These are phyloP conservation scores for Penicillium flavigenum DNA, from an alignment of 495 filamentous ascomycete genomes.

Conservation along the genomic window DNA sequence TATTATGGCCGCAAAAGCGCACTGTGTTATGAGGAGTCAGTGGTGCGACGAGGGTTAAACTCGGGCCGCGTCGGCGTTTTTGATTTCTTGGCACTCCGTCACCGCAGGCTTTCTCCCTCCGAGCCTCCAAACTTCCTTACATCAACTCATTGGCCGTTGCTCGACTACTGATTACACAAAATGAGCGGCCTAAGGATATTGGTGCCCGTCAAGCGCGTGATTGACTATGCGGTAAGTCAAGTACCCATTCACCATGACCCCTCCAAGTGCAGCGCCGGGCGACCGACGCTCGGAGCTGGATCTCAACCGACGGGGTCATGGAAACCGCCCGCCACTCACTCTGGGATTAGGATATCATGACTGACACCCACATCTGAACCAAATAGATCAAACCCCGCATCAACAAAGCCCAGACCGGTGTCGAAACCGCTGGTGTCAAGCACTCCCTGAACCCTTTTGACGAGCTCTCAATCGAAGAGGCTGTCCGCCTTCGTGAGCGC, in stretches of 20 bases:
- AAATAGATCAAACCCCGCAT: constrained; percentile 91
- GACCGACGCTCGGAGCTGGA: constrained; percentile 17
- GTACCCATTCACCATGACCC: neutral
- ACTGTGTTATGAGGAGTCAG: constrained; percentile 13
- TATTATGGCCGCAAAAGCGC: neutral
- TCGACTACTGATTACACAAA: constrained; percentile 21
- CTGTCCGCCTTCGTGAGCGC: constrained; percentile 87
- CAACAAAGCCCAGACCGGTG: constrained; percentile 90
- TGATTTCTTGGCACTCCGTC: constrained; percentile 35
- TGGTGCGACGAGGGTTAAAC: constrained; percentile 25
- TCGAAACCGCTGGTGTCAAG: constrained; percentile 90
- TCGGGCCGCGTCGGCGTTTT: constrained; percentile 45
- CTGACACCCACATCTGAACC: constrained; percentile 4
- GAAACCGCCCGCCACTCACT: neutral
- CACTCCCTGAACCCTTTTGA: constrained; percentile 99
- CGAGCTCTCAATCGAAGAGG: constrained; percentile 95
- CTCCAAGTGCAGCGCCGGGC: constrained; percentile 5
- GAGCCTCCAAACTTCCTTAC: constrained; percentile 13
- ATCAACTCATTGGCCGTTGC: constrained; percentile 14
- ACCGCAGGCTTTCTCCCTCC: constrained; percentile 29
- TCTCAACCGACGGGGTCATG: neutral
- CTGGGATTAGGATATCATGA: neutral
- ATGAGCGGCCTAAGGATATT: constrained; percentile 86
- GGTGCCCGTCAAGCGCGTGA: constrained; percentile 95
- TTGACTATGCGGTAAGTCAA: constrained; percentile 89